Evolutionary conservation across 2,329 filamentous ascomycete species (phyloP), one percentile per base, ranked within the genome.

Genomic region (Aspergillus felis): DNA sequence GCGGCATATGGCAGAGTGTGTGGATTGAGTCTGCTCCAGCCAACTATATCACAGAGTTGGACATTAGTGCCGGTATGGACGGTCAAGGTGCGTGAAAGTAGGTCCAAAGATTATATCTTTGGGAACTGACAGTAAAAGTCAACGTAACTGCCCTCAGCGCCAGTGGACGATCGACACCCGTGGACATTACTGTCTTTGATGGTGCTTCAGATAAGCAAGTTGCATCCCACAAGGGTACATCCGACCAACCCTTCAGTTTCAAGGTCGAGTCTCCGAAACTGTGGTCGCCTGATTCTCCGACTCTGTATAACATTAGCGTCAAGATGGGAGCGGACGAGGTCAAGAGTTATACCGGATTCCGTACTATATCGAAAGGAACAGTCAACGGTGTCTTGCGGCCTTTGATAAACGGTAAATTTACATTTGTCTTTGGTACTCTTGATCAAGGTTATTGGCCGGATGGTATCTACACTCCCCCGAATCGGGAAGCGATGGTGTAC

Each of bases 401-500:
- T 0, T 70, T 89, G 0, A 72, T 90, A 42, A 91, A 90, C 60
- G 86, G 85, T n/a, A 78, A 88, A 54, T 88, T 88, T 42, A 75
- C 84, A 12, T 90, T 90, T 69, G 78, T 83, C 46, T 87, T 89
- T 53, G 87, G 86, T 3, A 87, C 87, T 0, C 77, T 90, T 0
- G 87, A 90, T 57, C 87, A 90, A 64, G 87, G 87, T 0, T 89
- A 79, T 69, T 90, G 87, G 87, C 87, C 87, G 0, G 87, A 90
- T 65, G 87, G 87, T 0, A 74, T 90, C 3, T 83, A 90, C 66
- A 81, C 81, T 0, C 81, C 88, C 0, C 88, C 87, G 0, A 89
- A 79, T 8, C 75, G 79, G 3, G 86, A 90, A 60, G 87, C 87
- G 0, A 87, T 90, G 85, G 75, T 84, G 0, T 89, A 81, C 55